Base-by-base conservation (phyloP, 257 asterid species). In the Coffea eugenioides region DNA sequence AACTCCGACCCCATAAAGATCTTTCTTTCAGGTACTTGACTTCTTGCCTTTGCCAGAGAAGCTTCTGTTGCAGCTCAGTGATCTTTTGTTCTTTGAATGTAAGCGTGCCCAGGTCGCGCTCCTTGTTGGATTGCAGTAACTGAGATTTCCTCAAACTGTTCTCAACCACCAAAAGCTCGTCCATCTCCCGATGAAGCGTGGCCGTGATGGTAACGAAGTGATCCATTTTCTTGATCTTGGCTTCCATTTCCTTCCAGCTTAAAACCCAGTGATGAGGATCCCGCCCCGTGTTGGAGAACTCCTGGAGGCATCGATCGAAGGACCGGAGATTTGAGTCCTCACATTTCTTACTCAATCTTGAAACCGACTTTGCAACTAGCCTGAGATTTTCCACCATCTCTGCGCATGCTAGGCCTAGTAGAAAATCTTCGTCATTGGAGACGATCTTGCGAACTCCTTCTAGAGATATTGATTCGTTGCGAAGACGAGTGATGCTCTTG, bases 371-470 rank as follows among this genome's bases (percentile, higher is more conserved):
- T 1, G 96, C 87, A 8, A 89, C 79, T 45, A 88, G 39, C 36
- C 89, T 76, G 48, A 96, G 90, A 74, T 85, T 92, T 62, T 90
- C 98, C 5, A 88, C 95, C 85, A 92, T 69, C 81, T 96, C 99
- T 1, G 97, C 96, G 78, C 95, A 94, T 9, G 97, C 97, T 31
- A 94, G 72, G 83, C 97, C 89, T 0, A 96, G 56, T 23, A 96
- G 87, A 79, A 96, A 96, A 2, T 80, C 87, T 8, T 95, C 99
- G 76, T 92, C 97, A 73, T 91, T 86, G 1, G 99, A 95, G 81
- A 95, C 97, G 79, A 95, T 93, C 79, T 93, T 93, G 0, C 94
- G 94, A 67, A 95, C 97, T 48, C 99, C 99, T 91, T 95, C 99
- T 0, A 91, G 86, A 75, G 88, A 83, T 21, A 92, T 73, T 0